Evolutionary conservation across 345 rosid genomes (phyloP).

Genomic region (Xanthoceras sorbifolium): DNA sequence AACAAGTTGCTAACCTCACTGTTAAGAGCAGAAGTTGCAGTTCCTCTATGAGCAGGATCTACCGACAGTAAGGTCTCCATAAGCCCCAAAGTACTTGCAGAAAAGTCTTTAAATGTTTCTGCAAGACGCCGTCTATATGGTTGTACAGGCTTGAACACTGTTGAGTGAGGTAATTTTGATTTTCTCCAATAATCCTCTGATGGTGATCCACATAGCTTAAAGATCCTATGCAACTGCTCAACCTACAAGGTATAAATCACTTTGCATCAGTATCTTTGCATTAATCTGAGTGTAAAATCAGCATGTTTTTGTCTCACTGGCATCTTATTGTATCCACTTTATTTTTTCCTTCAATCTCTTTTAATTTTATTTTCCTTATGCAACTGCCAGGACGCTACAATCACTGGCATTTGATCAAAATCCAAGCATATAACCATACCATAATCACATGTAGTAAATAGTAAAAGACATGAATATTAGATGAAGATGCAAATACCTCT

Average conservation of each 20-base stretch:
- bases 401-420: neutral
- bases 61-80: conserved; percentile 77
- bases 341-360: neutral
- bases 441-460: neutral
- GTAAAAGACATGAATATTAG: conserved; percentile 5
- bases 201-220: conserved; percentile 95
- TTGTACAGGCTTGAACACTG: conserved; percentile 77
- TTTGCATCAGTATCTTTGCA: neutral
- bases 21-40: conserved; percentile 71
- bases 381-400: too few relatives aligned
- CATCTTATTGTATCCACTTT: neutral
- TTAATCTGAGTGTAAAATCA: conserved; percentile 11
- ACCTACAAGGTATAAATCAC: conserved; percentile 48
- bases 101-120: conserved; percentile 65
- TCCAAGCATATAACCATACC: neutral
- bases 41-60: conserved; percentile 78
- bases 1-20: conserved; percentile 61
- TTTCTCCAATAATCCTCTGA: conserved; percentile 78
- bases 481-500: conserved; percentile 54
- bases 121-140: conserved; percentile 71
- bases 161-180: conserved; percentile 60
- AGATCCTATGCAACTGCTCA: conserved; percentile 92
- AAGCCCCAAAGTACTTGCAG: conserved; percentile 62
- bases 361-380: too few relatives aligned
- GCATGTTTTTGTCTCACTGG: conserved; percentile 1